Evolutionary conservation across 75 land plant genomes (phyloP), one percentile per base, ranked within the genome.

Genomic region (Gnetum montanum): DNA sequence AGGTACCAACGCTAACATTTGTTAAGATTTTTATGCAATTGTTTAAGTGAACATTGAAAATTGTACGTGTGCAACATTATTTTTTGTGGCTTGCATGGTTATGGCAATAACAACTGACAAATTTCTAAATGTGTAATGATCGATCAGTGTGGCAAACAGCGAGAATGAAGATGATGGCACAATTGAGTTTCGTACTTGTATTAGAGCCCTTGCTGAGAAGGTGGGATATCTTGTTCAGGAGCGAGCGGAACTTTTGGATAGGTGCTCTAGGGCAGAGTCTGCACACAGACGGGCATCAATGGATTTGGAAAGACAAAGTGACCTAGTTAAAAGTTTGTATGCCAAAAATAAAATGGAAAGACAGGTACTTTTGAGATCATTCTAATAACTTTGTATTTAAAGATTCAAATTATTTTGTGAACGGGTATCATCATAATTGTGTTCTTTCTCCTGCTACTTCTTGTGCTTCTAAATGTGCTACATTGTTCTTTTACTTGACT

Each of bases 331-430:
- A 62, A 81, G 51, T 53, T 51, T 83, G n/a, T 94, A 80, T 59
- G 70, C 75, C 11, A 91, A 95, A 65, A 82, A 75, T 58, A 85
- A 84, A 61, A 65, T 76, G 46, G 99, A 95, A 46, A 95, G 79
- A 62, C 99, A 90, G 97, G 99, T 81, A n/a, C n/a, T n/a, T n/a
- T n/a, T n/a, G n/a, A n/a, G n/a, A n/a, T n/a, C n/a, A n/a, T n/a
- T n/a, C n/a, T 63, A 31, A n/a, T 7, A n/a, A 6, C 24, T 41
- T 2, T 54, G 36, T 6, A n/a, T 27, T 7, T 27, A n/a, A 27
- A 12, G 34, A n/a, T n/a, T n/a, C n/a, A n/a, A n/a, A n/a, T n/a
- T n/a, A n/a, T n/a, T n/a, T n/a, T n/a, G n/a, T n/a, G n/a, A n/a
- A n/a, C n/a, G 3, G 27, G 50, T 27, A 26, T 48, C 27, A 13